Base-by-base conservation (phyloP, 1,284 basidiomycete genomes). In the Malassezia equina region DNA sequence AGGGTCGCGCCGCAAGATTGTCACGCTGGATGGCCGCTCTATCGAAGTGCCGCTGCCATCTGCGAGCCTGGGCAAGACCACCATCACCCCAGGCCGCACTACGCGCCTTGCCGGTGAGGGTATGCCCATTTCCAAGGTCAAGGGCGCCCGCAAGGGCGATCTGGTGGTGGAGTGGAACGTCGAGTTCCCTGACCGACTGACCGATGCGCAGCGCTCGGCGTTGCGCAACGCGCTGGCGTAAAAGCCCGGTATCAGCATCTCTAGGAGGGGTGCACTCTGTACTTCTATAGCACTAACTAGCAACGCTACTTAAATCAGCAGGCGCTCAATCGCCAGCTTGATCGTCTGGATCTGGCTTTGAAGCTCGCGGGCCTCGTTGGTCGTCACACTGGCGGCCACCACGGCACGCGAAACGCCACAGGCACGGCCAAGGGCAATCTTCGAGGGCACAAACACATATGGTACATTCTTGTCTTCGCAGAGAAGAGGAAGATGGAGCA, bases 391-490 rank as follows among this genome's bases (percentile, higher is more conserved):
- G 45, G 86, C 88, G 60, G 93, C 84, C 62, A 99, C 96, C 65
- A 98, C 94, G 33, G 93, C 88, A 60, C 94, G 80, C 39, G 88
- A 86, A 47, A 99, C 93, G 62, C 91, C 90, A 77, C 93, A 98
- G 36, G 93, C 93, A 54, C 93, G 83, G 45, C 93, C 94, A 32
- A 98, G 81, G 17, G 93, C 91, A 56, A 88, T 88, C 78, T 94
- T 94, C 54, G 85, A 88, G 34, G 88, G 88, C 41, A 98, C 81
- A 77, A 95, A 98, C 71, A 96, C 81, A 78, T 96, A 96, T 12
- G 88, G 88, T 44, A 95, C 90, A 79, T 94, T 94, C 89, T 99
- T 99, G 80, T 99, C 94, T 78, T 99, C 94, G 76, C 94, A 99
- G 40, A 99, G 81, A 51, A 99, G 81, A 41, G 94, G 94, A 25